Conservation (phyloP, 2,329 filamentous ascomycete genomes). For the Gaeumannomyces sp. region DNA sequence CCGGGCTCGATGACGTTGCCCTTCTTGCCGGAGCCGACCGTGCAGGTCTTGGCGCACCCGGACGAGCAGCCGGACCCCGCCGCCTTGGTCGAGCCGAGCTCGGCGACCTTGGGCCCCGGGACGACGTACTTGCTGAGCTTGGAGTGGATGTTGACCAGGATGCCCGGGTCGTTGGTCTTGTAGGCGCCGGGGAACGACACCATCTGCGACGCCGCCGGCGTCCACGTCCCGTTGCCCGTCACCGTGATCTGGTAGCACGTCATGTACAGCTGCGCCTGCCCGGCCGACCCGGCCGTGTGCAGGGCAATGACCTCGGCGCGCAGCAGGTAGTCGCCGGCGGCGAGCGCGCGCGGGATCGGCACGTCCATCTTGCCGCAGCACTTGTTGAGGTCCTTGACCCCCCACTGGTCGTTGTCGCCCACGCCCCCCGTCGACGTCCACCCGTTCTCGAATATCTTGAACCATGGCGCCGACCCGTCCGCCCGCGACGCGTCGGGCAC, state of each 20-base stretch:
- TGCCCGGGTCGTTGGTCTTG: slow-evolving; percentile 36
- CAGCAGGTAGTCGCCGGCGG: slow-evolving; percentile 36
- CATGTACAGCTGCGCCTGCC: slow-evolving; percentile 33
- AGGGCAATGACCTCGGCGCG: slow-evolving; percentile 43
- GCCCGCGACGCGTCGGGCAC: slow-evolving; percentile 39
- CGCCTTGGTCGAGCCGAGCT: slow-evolving; percentile 32
- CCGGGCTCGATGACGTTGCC: slow-evolving; percentile 14
- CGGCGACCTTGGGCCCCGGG: slow-evolving; percentile 36
- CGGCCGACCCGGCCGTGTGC: slow-evolving; percentile 31
- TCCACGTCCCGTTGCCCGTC: slow-evolving; percentile 18
- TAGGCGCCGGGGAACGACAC: slow-evolving; percentile 39
- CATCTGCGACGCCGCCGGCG: slow-evolving; percentile 17
- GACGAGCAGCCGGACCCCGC: slow-evolving; percentile 31
- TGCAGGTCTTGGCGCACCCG: slow-evolving; percentile 36
- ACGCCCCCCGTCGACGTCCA: slow-evolving; percentile 30
- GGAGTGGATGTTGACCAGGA: slow-evolving; percentile 41
- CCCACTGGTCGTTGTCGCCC: slow-evolving; percentile 40
- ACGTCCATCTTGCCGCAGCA: slow-evolving; percentile 36
- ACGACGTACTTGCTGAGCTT: slow-evolving; percentile 33
- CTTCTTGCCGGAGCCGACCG: slow-evolving; percentile 21
- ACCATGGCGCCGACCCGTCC: slow-evolving; percentile 38
- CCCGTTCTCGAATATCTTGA: slow-evolving; percentile 44
- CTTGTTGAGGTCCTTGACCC: slow-evolving; percentile 34
- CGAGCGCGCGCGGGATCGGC: slow-evolving; percentile 26
- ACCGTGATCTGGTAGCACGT: slow-evolving; percentile 32